Evolutionary conservation across 2,329 filamentous ascomycete genomes (phyloP).

Genomic region (Lachnellula subtilissima): DNA sequence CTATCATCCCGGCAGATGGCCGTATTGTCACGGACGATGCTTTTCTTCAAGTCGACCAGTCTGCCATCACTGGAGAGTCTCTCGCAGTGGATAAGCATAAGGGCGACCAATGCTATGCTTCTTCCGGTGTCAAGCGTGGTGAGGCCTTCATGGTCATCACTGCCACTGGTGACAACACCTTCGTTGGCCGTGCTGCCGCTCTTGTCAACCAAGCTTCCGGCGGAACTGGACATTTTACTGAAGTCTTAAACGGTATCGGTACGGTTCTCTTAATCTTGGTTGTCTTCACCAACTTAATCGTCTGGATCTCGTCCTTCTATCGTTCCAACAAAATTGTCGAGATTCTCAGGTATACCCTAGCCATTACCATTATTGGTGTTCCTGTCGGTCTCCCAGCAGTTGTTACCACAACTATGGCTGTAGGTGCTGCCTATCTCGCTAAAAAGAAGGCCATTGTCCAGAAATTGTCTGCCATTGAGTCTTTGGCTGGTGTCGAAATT

Average conservation of each 20-base stretch:
- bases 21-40: conserved; percentile 78
- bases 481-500: conserved; percentile 86
- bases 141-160: conserved; percentile 79
- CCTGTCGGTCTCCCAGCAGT: conserved; percentile 90
- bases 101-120: conserved; percentile 76
- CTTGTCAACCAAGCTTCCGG: conserved; percentile 72
- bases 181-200: conserved; percentile 82
- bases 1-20: conserved; percentile 85
- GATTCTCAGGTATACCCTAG: conserved; percentile 80
- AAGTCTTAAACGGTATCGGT: conserved; percentile 84
- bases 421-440: conserved; percentile 84
- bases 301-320: conserved; percentile 87
- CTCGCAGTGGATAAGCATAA: conserved; percentile 86
- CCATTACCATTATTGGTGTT: conserved; percentile 87
- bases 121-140: conserved; percentile 86
- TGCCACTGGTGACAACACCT: conserved; percentile 82
- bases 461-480: conserved; percentile 89
- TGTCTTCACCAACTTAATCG: conserved; percentile 71
- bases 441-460: conserved; percentile 93
- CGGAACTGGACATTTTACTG: conserved; percentile 81
- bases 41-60: conserved; percentile 88
- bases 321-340: conserved; percentile 73
- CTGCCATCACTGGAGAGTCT: conserved; percentile 86
- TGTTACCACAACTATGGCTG: conserved; percentile 92
- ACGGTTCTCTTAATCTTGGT: conserved; percentile 76